phyloP scores from a whole-genome alignment of 176 grass and related monocot genomes.

The Eragrostis curvula region DNA sequence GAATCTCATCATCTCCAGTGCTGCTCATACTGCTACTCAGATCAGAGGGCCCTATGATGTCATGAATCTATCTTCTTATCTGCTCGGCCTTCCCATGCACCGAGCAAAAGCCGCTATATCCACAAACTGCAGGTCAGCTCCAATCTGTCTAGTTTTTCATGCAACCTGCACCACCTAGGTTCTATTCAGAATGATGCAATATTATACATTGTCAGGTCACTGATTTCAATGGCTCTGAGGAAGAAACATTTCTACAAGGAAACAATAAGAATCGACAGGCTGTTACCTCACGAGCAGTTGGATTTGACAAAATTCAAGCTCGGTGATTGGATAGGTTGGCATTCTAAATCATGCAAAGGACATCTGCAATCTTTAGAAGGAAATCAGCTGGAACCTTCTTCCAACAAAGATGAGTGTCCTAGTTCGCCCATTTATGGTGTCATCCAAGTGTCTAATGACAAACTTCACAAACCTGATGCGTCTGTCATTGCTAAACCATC shows the following conservation, averaged over 20 bases:
- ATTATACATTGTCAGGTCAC: conserved; percentile 48
- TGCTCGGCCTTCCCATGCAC: conserved; percentile 80
- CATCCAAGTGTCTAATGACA: conserved; percentile 27
- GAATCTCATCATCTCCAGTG: conserved; percentile 84
- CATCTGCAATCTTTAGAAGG: conserved; percentile 49
- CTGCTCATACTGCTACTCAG: conserved; percentile 63
- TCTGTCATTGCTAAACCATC: conserved; percentile 23
- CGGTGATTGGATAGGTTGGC: conserved; percentile 69
- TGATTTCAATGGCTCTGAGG: conserved; percentile 68
- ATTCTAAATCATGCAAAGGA: conserved; percentile 61
- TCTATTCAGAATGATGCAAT: conserved; percentile 12
- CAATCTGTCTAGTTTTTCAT: not conserved
- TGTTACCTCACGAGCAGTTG: conserved; percentile 54
- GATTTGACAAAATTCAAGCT: conserved; percentile 44
- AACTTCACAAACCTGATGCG: conserved; percentile 1
- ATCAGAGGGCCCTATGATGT: conserved; percentile 85
- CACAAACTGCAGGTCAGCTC: conserved; percentile 61
- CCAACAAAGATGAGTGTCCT: conserved; percentile 24
- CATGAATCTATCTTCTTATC: conserved; percentile 62
- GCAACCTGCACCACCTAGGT: conserved; percentile 7
- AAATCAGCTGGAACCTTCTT: conserved; percentile 47
- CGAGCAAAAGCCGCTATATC: conserved; percentile 77
- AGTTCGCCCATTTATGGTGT: conserved; percentile 46
- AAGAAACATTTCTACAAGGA: conserved; percentile 93
- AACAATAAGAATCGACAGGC: conserved; percentile 78